phyloP scores from a whole-genome alignment of 441 rosid species.

The Aquilaria agallochum region DNA sequence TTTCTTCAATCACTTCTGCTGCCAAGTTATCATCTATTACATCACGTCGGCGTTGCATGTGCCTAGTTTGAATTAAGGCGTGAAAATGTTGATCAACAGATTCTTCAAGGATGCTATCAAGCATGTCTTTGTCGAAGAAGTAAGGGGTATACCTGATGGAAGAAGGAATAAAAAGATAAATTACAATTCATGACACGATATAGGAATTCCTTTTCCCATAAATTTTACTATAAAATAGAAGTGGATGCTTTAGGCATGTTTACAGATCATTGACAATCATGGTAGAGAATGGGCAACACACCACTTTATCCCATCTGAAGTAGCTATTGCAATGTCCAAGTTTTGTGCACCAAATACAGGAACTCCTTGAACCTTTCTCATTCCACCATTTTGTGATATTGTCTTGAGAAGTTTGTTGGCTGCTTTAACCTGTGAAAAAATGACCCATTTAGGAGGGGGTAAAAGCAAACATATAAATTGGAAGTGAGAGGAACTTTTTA shows the following conservation, averaged over 20 bases:
- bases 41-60: slow-evolving; percentile 73
- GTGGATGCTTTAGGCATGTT: slow-evolving; percentile 1
- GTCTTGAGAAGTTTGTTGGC: slow-evolving; percentile 81
- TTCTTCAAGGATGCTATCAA: slow-evolving; percentile 94
- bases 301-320: slow-evolving; percentile 90
- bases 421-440: slow-evolving; percentile 64
- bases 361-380: slow-evolving; percentile 72
- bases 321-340: slow-evolving; percentile 95
- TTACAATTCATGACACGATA: background rate
- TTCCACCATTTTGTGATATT: slow-evolving; percentile 49
- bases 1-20: slow-evolving; percentile 87
- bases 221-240: background rate
- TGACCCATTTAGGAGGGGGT: background rate
- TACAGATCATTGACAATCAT: slow-evolving; percentile 1
- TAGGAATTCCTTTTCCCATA: background rate
- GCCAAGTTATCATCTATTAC: slow-evolving; percentile 76
- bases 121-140: slow-evolving; percentile 89
- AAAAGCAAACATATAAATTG: background rate
- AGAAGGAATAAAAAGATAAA: slow-evolving; percentile 9
- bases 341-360: slow-evolving; percentile 94
- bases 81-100: slow-evolving; percentile 93
- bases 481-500: background rate
- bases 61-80: slow-evolving; percentile 82
- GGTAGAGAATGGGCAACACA: slow-evolving; percentile 24
- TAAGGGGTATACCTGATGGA: slow-evolving; percentile 87